Evolutionary conservation across 1,284 basidiomycete species (phyloP).

Genomic region (Puccinia novopanici): DNA sequence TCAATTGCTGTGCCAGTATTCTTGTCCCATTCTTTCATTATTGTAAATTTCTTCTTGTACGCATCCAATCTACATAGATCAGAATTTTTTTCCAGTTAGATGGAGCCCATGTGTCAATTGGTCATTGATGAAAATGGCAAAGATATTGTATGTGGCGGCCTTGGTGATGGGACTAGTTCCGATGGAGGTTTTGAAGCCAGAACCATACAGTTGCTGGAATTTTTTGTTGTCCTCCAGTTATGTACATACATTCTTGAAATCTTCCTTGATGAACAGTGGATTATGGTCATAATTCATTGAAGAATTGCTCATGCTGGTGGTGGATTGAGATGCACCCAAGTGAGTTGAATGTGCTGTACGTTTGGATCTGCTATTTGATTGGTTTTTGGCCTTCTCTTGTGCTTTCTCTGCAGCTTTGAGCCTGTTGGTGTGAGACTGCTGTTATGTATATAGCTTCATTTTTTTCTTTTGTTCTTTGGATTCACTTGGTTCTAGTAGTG

Average conservation of each 20-base stretch:
- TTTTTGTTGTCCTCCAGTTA: slow-evolving; percentile 10
- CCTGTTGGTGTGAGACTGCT: too few relatives aligned
- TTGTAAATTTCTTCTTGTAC: slow-evolving; percentile 5
- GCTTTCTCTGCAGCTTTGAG: too few relatives aligned
- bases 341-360: too few relatives aligned
- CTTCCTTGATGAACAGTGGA: neutral
- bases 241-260: slow-evolving; percentile 12
- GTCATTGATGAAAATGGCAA: slow-evolving; percentile 14
- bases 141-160: slow-evolving; percentile 5
- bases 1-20: slow-evolving; percentile 11
- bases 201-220: neutral
- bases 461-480: too few relatives aligned
- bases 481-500: too few relatives aligned
- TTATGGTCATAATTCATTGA: neutral
- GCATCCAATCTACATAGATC: neutral
- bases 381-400: too few relatives aligned
- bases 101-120: neutral
- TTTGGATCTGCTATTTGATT: too few relatives aligned
- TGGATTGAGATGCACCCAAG: too few relatives aligned
- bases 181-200: neutral
- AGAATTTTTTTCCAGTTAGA: neutral
- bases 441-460: too few relatives aligned
- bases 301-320: too few relatives aligned
- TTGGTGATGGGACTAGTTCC: neutral
- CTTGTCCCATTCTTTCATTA: neutral